A percentile compares a stretch with the other conserved stretches of the same genome.
Evolutionary conservation across 805 yeast species (phyloP).

Genomic region (Ogataea paradorogensis): DNA sequence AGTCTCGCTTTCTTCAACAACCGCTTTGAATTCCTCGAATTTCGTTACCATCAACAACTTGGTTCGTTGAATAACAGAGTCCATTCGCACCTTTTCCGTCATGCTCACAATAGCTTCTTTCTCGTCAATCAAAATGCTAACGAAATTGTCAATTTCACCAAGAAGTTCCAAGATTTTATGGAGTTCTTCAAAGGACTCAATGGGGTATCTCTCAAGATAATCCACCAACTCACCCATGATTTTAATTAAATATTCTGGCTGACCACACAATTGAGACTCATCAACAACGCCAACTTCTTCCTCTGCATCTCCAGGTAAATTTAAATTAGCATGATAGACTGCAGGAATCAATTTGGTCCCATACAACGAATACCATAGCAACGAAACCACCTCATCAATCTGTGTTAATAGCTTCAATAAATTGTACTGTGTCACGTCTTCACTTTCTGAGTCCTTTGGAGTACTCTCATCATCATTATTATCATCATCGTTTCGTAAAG

Average conservation of each 20-base stretch:
- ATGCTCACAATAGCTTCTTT: slow-evolving; percentile 21
- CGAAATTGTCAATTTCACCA: slow-evolving; percentile 31
- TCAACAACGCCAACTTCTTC: slow-evolving; percentile 16
- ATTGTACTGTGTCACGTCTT: slow-evolving; percentile 14
- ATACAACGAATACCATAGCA: slow-evolving; percentile 61
- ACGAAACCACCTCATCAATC: slow-evolving; percentile 45
- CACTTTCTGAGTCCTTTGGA: neutral
- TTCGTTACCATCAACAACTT: slow-evolving; percentile 27
- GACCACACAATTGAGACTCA: slow-evolving; percentile 45
- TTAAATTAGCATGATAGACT: slow-evolving; percentile 25
- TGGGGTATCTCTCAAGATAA: slow-evolving; percentile 43
- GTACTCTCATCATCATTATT: neutral
- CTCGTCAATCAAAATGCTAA: slow-evolving; percentile 30
- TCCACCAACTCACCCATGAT: slow-evolving; percentile 69
- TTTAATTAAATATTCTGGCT: slow-evolving; percentile 56
- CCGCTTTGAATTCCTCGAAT: slow-evolving; percentile 29
- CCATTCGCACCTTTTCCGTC: slow-evolving; percentile 36
- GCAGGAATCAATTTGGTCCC: slow-evolving; percentile 30
- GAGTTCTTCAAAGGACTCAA: slow-evolving; percentile 25
- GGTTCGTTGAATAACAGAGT: slow-evolving; percentile 32
- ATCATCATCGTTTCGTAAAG: slow-evolving; percentile 30
- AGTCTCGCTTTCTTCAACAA: slow-evolving; percentile 5
- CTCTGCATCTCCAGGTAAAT: neutral
- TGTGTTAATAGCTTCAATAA: slow-evolving; percentile 41
- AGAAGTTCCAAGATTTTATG: slow-evolving; percentile 22